Base-by-base conservation (phyloP, 306 rosid species). In the Vigna hirtella region DNA sequence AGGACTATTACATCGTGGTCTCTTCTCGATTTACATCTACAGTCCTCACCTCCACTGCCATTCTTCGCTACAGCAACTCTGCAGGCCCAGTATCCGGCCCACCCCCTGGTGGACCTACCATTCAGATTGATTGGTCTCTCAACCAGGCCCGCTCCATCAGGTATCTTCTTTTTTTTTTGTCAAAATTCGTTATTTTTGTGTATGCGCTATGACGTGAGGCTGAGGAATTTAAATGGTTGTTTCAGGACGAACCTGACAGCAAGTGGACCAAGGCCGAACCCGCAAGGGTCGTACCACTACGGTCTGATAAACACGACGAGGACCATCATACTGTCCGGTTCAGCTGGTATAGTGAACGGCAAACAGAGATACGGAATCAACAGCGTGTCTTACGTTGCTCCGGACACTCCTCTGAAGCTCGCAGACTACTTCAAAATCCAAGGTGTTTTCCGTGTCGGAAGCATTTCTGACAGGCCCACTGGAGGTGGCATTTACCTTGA, bases 241-340 rank as follows among this genome's bases (percentile, higher is more conserved):
- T 48, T 48, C 93, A 90, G 99, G 90, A 88, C 97, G 0, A 95
- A 95, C 86, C 87, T 95, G 36, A 93, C 99, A 22, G 99, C 99
- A 38, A 95, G 99, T 81, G 99, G 99, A 67, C 99, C 99, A 6
- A 82, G 99, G 87, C 99, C 99, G 0, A 95, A 95, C 83, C 99
- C 99, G 0, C 99, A 95, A 88, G 99, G 99, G 0, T 95, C 99
- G 0, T 95, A 95, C 83, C 99, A 95, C 82, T 95, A 95, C 10
- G 99, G 99, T 66, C 77, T 95, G 9, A 88, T 95, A 6, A 86
- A 78, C 84, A 76, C 87, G 2, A 73, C 94, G 24, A 92, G 73
- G 64, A 93, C 98, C 24, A 91, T 87, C 82, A 30, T 93, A 26
- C 71, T 95, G 0, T 65, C 89, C 2, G 87, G 85, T 66, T 87